Conservation (phyloP, 1,139 yeast genomes). For the Blastobotrys elegans region DNA sequence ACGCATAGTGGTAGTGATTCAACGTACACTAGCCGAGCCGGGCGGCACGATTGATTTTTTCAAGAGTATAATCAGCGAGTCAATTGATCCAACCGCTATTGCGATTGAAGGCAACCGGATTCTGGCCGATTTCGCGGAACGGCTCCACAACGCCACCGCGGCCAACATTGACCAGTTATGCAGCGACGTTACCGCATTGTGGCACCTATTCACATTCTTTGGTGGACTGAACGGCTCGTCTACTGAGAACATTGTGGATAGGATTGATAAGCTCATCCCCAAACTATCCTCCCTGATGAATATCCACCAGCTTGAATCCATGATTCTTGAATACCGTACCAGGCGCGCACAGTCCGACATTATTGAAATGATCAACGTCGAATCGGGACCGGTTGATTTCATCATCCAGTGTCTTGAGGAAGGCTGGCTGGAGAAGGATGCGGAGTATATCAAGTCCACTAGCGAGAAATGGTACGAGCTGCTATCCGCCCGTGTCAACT, state of each 20-base stretch:
- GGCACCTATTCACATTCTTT: conserved; percentile 5
- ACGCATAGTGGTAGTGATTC: neutral
- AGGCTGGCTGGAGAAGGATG: neutral
- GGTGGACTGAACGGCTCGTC: conserved; percentile 5
- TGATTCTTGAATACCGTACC: neutral
- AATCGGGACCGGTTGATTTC: conserved; percentile 5
- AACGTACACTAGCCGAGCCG: neutral
- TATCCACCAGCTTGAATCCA: neutral
- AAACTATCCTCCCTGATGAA: neutral
- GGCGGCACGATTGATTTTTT: conserved; percentile 1
- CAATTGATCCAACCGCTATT: neutral
- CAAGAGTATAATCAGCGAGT: neutral
- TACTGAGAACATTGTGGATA: neutral
- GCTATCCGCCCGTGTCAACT: neutral
- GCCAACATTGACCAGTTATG: conserved; percentile 9
- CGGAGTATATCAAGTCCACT: neutral
- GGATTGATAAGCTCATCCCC: conserved; percentile 1
- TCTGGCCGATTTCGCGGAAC: conserved; percentile 5
- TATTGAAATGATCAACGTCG: neutral
- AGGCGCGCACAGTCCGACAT: neutral
- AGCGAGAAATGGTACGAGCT: neutral
- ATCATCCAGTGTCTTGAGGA: neutral
- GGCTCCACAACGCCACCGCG: neutral
- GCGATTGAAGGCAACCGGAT: conserved; percentile 1
- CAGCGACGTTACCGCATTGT: neutral